phyloP scores from a whole-genome alignment of 2,329 filamentous ascomycete species.

The Trichoderma cornu-damae region DNA sequence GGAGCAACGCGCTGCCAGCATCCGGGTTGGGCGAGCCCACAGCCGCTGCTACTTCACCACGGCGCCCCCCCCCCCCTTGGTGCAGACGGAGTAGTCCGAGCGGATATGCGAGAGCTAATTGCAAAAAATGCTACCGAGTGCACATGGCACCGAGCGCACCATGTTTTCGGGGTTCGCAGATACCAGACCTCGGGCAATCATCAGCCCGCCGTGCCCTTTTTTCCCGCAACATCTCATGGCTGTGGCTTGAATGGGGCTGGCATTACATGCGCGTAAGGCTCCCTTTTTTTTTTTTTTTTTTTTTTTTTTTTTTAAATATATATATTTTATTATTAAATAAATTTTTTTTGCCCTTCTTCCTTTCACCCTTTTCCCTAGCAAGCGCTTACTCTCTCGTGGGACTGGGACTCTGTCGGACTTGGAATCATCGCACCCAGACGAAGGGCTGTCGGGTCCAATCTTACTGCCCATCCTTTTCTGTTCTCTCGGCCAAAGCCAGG shows the following conservation, averaged over 20 bases:
- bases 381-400: no score
- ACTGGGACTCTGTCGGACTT: no score
- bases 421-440: no score
- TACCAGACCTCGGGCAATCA: constrained; percentile 6
- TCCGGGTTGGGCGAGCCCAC: not conserved
- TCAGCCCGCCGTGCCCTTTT: not conserved
- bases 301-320: no score
- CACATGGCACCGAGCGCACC: constrained; percentile 9
- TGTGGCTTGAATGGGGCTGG: no score
- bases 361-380: no score
- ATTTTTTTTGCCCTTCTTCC: not conserved
- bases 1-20: not conserved
- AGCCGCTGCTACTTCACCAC: not conserved
- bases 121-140: not conserved
- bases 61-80: constrained; percentile 5
- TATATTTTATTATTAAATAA: no score
- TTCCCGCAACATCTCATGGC: not conserved
- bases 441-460: not conserved
- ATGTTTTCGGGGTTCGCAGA: constrained; percentile 3
- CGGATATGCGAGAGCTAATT: constrained; percentile 8
- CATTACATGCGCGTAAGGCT: not conserved
- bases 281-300: no score
- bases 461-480: constrained; percentile 13
- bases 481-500: not conserved
- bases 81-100: constrained; percentile 14